Conservation (phyloP, 192 early-diverging fungal species). For the Globomyces pollinis-pini region DNA sequence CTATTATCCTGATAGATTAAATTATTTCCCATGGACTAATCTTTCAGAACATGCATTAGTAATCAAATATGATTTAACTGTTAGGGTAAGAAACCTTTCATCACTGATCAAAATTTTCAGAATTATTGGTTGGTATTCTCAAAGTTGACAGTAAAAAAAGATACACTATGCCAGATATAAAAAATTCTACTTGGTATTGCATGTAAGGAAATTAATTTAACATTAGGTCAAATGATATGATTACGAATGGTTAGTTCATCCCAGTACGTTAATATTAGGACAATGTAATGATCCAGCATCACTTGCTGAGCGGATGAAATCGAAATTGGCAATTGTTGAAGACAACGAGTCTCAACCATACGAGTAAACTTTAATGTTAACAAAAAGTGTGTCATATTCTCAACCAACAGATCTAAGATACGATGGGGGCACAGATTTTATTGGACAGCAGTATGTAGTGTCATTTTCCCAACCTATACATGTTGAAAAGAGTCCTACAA, state of each 20-base stretch:
- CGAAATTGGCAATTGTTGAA: no score
- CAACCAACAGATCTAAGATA: conserved; percentile 38
- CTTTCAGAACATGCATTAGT: conserved; percentile 19
- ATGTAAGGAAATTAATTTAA: conserved; percentile 10
- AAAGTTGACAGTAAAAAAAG: conserved; percentile 35
- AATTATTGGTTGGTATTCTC: conserved; percentile 40
- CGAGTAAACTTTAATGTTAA: no score
- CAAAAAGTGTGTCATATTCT: conserved; percentile 31
- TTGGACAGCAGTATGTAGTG: conserved; percentile 7
- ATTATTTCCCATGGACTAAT: conserved; percentile 45
- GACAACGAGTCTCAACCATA: background rate
- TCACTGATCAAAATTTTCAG: no score
- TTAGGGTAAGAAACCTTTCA: background rate
- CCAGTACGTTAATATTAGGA: no score
- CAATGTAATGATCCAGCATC: conserved; percentile 48
- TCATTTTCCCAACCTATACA: conserved; percentile 42
- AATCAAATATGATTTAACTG: conserved; percentile 23
- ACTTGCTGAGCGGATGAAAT: conserved; percentile 47
- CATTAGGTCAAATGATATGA: conserved; percentile 31
- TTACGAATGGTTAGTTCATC: conserved; percentile 34
- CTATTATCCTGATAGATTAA: conserved; percentile 20
- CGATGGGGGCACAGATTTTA: conserved; percentile 15
- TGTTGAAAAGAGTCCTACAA: background rate
- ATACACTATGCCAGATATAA: conserved; percentile 35
- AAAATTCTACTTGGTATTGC: conserved; percentile 44